Base-by-base conservation (phyloP, 2,329 filamentous ascomycete species). In the Penicillium italicum region DNA sequence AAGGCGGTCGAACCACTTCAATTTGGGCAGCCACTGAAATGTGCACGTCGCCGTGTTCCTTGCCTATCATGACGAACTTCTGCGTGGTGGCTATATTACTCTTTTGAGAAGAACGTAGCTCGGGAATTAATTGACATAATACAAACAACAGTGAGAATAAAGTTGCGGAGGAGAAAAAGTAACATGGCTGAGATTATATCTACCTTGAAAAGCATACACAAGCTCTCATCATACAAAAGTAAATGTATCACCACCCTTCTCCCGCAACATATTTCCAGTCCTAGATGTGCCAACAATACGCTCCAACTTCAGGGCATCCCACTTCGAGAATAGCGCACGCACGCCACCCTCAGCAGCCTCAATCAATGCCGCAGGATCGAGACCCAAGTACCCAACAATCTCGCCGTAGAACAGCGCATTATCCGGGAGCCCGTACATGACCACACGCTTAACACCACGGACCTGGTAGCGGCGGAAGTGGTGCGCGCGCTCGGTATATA, bases 401-500 rank as follows among this genome's bases (percentile, higher is more conserved):
- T 79, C 77, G 1, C 66, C 60, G 60, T 74, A 79, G 55, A 79
- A 79, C 7, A 66, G 71, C 26, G 89, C 88, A 70, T 97, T 96
- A 66, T 97, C 93, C 0, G 94, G 94, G 31, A 97, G 73, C 1
- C 87, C 89, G 71, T 97, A 97, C 79, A 96, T 88, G 49, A 97
- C 82, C n/a, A 97, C 83, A 38, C 86, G 82, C 72, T 86, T 87
- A 14, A 94, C 91, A 22, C 94, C 94, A 34, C 85, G 83, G 51
- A 99, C 81, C 62, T 84, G 83, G 69, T 94, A 91, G n/a, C 94
- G 83, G 47, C 91, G 85, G 80, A 97, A 97, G 74, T 99, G 94
- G 74, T 99, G 94, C n/a, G 92, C 90, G 56, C 94, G 86, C 72
- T 96, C 93, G 2, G 92, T 95, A 76, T 97, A 99, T 16, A 99